Evolutionary conservation across 2,329 filamentous ascomycete genomes (phyloP), one percentile per base, ranked within the genome.

Genomic region (Verticillium nonalfalfae): DNA sequence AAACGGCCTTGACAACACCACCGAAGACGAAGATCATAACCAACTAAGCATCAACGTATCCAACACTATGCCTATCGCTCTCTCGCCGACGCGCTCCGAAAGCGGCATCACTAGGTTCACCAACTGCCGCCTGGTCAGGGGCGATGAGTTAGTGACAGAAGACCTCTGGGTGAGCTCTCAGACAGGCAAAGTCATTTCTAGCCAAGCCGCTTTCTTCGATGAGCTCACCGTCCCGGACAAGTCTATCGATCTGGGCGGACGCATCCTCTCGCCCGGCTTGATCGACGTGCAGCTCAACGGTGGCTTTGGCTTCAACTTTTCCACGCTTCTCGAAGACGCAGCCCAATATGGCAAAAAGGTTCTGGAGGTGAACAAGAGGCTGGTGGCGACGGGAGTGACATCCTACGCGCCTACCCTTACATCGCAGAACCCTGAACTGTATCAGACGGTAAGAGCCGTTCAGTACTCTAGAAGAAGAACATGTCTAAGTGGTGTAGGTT

Each of bases 211-310:
- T 39, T 89, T 89, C 72, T 93, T 90, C 72, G 86, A 87, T 68
- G 82, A 90, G 59, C 81, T 86, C 56, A 78, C 83, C 60, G 79
- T 88, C 2, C 91, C 93, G 1, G 90, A 94, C 71, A 77, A 87
- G 67, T 87, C 88, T 60, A 81, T 97, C 68, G 87, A 97, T 70
- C 85, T 97, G 1, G 85, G 87, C 59, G 91, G 92, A 62, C 91
- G 91, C 68, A 94, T 97, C 66, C 73, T 97, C 21, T 86, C 90
- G 0, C 92, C 93, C 0, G 93, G 93, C 33, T 83, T 97, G 71
- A 95, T 97, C 68, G 93, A 97, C 67, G 89, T 90, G 59, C 93
- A 97, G 75, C 86, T 97, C 67, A 97, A 97, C 70, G 93, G 93
- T 57, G 93, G 90, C 10, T 94, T 93, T 69, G 93, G 93, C 61